Evolutionary conservation across 257 asterid species (phyloP).

Genomic region (Haberlea rhodopensis): DNA sequence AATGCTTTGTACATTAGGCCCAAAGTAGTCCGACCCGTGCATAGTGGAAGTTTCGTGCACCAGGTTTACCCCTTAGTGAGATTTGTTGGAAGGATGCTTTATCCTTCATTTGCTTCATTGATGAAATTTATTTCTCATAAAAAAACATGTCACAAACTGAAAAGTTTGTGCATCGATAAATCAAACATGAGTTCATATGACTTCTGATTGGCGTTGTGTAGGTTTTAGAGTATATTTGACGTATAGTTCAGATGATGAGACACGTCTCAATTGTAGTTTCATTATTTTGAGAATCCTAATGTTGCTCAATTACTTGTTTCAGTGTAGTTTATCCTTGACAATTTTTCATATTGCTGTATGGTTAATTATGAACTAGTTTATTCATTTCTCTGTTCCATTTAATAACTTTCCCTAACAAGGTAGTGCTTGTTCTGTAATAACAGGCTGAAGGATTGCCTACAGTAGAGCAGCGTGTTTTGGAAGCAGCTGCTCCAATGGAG

Average conservation of each 20-base stretch:
- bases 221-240: neutral
- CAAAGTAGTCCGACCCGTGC: no score
- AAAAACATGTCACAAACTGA: neutral
- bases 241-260: neutral
- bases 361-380: neutral
- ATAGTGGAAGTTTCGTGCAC: no score
- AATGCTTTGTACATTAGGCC: no score
- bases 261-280: neutral
- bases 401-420: slow-evolving; percentile 3
- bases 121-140: neutral
- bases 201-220: neutral
- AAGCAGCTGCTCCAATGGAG: slow-evolving; percentile 79
- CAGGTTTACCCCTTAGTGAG: no score
- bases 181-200: no score
- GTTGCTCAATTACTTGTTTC: neutral
- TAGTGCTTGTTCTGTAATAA: slow-evolving; percentile 16
- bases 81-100: neutral
- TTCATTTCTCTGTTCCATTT: neutral
- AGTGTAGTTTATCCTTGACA: neutral
- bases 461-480: slow-evolving; percentile 65
- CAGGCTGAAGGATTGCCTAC: slow-evolving; percentile 42
- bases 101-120: no score
- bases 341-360: slow-evolving; percentile 1
- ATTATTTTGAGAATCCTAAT: neutral
- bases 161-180: neutral